Conservation (phyloP, 495 filamentous ascomycete species). For the Cladorrhinum samala region DNA sequence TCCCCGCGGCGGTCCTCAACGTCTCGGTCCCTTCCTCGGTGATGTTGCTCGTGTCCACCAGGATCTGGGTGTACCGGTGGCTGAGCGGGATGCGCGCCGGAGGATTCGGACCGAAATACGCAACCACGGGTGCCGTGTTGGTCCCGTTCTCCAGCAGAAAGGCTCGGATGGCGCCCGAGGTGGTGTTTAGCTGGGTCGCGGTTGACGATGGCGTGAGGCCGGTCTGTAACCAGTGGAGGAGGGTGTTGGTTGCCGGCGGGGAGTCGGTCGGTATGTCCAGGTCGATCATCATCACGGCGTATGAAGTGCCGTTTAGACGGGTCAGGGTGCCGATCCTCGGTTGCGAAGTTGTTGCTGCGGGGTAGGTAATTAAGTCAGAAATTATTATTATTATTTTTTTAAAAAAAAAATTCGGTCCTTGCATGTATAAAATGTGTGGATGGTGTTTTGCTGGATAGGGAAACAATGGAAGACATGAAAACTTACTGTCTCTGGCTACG, state of each 20-base stretch:
- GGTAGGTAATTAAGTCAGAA: background rate
- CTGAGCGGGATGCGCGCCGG: slow-evolving; percentile 36
- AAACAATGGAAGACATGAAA: background rate
- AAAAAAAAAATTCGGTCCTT: too few species aligned
- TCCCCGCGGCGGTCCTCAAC: slow-evolving; percentile 28
- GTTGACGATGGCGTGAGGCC: slow-evolving; percentile 30
- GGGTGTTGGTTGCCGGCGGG: slow-evolving; percentile 30
- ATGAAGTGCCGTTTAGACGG: slow-evolving; percentile 27
- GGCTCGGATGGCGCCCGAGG: slow-evolving; percentile 20
- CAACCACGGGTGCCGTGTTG: slow-evolving; percentile 21
- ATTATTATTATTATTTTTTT: too few species aligned
- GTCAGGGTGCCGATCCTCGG: slow-evolving; percentile 19
- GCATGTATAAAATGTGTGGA: too few species aligned
- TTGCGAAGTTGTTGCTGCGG: slow-evolving; percentile 11
- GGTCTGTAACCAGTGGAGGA: slow-evolving; percentile 41
- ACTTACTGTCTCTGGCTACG: slow-evolving; percentile 27
- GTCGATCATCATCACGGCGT: slow-evolving; percentile 37
- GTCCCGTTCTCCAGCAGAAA: slow-evolving; percentile 29
- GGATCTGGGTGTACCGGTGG: slow-evolving; percentile 36
- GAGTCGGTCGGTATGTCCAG: slow-evolving; percentile 38
- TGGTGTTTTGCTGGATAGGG: background rate
- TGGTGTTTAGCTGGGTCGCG: slow-evolving; percentile 25
- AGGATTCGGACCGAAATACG: slow-evolving; percentile 34
- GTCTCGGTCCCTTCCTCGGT: slow-evolving; percentile 15
- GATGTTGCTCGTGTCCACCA: slow-evolving; percentile 34